Evolutionary conservation across 805 yeast genomes (phyloP).

Genomic region (Brettanomyces anomalus): DNA sequence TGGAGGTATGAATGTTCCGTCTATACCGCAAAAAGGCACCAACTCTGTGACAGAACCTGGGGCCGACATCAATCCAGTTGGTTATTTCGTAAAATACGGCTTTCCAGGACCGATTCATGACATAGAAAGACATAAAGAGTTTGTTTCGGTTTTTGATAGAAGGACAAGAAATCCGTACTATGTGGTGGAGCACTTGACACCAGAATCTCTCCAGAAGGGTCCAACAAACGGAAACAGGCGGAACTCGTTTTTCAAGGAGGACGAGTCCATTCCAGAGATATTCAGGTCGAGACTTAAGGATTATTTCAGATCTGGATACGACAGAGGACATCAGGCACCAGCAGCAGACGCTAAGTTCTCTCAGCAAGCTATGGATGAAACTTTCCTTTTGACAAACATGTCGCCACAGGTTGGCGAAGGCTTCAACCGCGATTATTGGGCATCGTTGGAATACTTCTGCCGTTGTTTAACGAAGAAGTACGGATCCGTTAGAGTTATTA

Average conservation of each 20-base stretch:
- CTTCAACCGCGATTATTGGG: slow-evolving; percentile 96
- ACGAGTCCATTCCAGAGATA: slow-evolving; percentile 64
- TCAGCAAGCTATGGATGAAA: slow-evolving; percentile 91
- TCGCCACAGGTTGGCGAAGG: slow-evolving; percentile 98
- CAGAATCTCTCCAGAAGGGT: slow-evolving; percentile 47
- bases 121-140: slow-evolving; percentile 62
- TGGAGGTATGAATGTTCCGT: slow-evolving; percentile 4
- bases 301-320: slow-evolving; percentile 92
- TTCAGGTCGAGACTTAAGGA: slow-evolving; percentile 76
- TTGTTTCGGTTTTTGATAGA: slow-evolving; percentile 80
- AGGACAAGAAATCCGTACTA: slow-evolving; percentile 78
- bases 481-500: slow-evolving; percentile 72
- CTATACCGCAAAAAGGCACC: slow-evolving; percentile 6
- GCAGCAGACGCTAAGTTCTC: slow-evolving; percentile 94
- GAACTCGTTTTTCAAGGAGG: slow-evolving; percentile 79
- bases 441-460: slow-evolving; percentile 86
- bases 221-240: slow-evolving; percentile 60
- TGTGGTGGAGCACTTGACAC: slow-evolving; percentile 79
- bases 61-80: slow-evolving; percentile 57
- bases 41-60: slow-evolving; percentile 10
- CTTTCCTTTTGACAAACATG: slow-evolving; percentile 83
- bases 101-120: slow-evolving; percentile 95
- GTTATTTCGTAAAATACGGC: slow-evolving; percentile 73
- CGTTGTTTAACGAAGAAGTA: slow-evolving; percentile 68
- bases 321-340: slow-evolving; percentile 95